These are phyloP conservation scores for Macrophomina pseudophaseolina DNA, from an alignment of 2,329 filamentous ascomycete genomes.

Conservation along the genomic window DNA sequence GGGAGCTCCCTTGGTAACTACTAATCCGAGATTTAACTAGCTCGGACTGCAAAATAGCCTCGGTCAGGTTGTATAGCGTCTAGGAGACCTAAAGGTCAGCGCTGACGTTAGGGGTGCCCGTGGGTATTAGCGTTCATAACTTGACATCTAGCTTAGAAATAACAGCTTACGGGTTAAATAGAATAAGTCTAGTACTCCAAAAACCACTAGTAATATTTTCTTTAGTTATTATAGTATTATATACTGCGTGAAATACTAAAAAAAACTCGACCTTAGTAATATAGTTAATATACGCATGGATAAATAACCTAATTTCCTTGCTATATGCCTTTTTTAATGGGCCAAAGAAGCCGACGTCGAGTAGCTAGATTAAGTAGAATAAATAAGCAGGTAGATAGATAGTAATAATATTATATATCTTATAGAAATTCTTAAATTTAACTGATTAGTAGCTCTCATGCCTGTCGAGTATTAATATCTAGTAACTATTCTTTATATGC, in stretches of 20 bases:
- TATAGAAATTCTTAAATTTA: slow-evolving; percentile 43
- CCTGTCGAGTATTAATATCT: slow-evolving; percentile 44
- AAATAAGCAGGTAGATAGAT: slow-evolving; percentile 42
- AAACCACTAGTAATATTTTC: slow-evolving; percentile 37
- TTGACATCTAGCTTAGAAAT: slow-evolving; percentile 38
- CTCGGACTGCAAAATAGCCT: slow-evolving; percentile 10
- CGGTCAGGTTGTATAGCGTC: slow-evolving; percentile 18
- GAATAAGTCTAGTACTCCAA: slow-evolving; percentile 37
- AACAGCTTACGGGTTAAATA: slow-evolving; percentile 37
- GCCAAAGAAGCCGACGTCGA: slow-evolving; percentile 45
- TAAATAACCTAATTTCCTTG: slow-evolving; percentile 35
- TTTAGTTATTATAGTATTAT: slow-evolving; percentile 32
- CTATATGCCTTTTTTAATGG: slow-evolving; percentile 40
- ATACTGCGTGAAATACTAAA: slow-evolving; percentile 32
- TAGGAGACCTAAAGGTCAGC: slow-evolving; percentile 17
- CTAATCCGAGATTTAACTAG: slow-evolving; percentile 9
- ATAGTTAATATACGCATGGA: slow-evolving; percentile 35
- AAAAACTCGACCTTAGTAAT: slow-evolving; percentile 34
- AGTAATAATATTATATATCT: slow-evolving; percentile 43
- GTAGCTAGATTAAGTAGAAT: slow-evolving; percentile 45
- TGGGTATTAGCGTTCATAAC: slow-evolving; percentile 28
- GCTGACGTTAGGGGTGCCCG: not conserved
- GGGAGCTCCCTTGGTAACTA: slow-evolving; percentile 13
- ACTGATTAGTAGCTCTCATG: slow-evolving; percentile 40
- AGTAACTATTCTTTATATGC: slow-evolving; percentile 35